phyloP scores from a whole-genome alignment of 129 eudicot genomes.

The Lactuca saligna region DNA sequence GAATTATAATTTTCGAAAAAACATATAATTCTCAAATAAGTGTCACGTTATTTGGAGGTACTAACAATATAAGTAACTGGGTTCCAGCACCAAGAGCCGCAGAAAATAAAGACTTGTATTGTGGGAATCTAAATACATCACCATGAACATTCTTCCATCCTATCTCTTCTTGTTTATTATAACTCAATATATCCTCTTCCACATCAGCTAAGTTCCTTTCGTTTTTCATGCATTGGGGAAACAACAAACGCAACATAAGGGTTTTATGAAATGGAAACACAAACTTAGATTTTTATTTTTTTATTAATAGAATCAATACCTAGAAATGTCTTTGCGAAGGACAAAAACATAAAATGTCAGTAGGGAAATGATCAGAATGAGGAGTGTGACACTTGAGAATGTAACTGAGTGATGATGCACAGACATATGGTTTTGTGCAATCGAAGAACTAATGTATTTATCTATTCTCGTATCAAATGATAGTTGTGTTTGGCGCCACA shows the following conservation, averaged over 20 bases:
- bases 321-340: slow-evolving; percentile 62
- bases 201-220: slow-evolving; percentile 57
- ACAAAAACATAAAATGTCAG: slow-evolving; percentile 49
- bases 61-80: slow-evolving; percentile 64
- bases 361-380: slow-evolving; percentile 46
- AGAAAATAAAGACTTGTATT: too few species aligned
- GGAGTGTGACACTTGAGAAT: slow-evolving; percentile 15
- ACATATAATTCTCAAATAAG: not conserved
- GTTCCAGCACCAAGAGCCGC: slow-evolving; percentile 50
- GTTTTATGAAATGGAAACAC: not conserved
- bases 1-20: not conserved
- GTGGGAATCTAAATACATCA: slow-evolving; percentile 64
- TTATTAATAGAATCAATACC: slow-evolving; percentile 33
- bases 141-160: slow-evolving; percentile 87
- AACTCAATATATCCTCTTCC: slow-evolving; percentile 38
- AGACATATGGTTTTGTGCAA: slow-evolving; percentile 47
- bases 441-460: slow-evolving; percentile 29
- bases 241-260: not conserved
- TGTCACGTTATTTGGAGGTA: slow-evolving; percentile 1
- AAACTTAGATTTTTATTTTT: not conserved
- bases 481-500: slow-evolving; percentile 48
- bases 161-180: slow-evolving; percentile 56
- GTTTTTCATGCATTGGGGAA: not conserved
- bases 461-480: slow-evolving; percentile 69
- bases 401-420: slow-evolving; percentile 43